Evolutionary conservation across 2,329 filamentous ascomycete species (phyloP), one percentile per base, ranked within the genome.

Genomic region (Sporothrix brasiliensis): DNA sequence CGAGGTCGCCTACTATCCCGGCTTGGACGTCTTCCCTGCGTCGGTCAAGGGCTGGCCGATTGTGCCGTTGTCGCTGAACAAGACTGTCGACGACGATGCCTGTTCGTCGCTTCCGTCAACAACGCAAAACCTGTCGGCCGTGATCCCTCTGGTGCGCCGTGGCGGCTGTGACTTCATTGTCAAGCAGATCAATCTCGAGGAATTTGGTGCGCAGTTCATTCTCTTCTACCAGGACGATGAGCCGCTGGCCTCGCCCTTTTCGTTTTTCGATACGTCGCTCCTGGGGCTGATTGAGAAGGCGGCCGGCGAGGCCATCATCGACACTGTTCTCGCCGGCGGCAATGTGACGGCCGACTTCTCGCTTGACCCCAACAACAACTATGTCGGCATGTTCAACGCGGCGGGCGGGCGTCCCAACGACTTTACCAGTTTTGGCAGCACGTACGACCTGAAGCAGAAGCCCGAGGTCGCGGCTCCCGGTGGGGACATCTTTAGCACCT

Each of bases 401-500:
- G 65, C 68, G n/a, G 81, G 79, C 19, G 81, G 81, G 1, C 79
- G 78, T 21, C 75, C 82, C 24, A 79, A 77, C 68, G 77, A 75
- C 3, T 83, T 77, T 71, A 83, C 79, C 21, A 79, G 78, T 54
- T 83, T 82, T 80, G 82, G 82, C 5, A 79, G 80, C 4, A 80
- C 77, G 4, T 81, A 81, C 73, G 81, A 84, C 68, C 76, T 83
- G 11, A 77, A 79, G 67, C 76, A 83, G 63, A 82, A 82, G 74
- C 81, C 82, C 9, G 79, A 84, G 54, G 74, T 84, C 61, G 80
- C 79, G 9, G 79, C 81, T 0, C 81, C 82, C 3, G 82, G 82
- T 54, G 79, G 80, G 58, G 77, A 79, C 53, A 84, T 85, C 71
- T 78, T 83, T 68, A 82, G 81, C 27, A 83, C 82, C 2, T 84